phyloP scores from a whole-genome alignment of 805 yeast genomes.

The Sungouiella blattae region DNA sequence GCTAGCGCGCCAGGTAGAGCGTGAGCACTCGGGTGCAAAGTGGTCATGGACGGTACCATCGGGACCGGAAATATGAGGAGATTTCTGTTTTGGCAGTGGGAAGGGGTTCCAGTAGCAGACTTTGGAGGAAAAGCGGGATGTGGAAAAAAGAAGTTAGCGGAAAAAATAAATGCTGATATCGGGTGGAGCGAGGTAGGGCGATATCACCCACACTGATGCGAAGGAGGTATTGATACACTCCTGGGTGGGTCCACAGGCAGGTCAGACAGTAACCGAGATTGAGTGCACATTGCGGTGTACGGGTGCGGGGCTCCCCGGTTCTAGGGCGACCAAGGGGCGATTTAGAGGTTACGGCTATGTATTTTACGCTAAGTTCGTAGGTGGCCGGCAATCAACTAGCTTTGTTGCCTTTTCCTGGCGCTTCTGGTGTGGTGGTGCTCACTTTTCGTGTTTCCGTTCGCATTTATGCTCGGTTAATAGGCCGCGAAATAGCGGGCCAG shows the following conservation, averaged over 20 bases:
- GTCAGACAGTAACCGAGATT: not conserved
- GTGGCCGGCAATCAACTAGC: too few species aligned
- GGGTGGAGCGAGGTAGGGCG: constrained; percentile 4
- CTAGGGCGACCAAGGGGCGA: too few species aligned
- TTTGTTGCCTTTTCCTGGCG: too few species aligned
- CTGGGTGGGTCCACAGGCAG: constrained; percentile 4
- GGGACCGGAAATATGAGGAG: constrained; percentile 2
- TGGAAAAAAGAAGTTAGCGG: not conserved
- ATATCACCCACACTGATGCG: constrained; percentile 5
- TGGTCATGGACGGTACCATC: constrained; percentile 10
- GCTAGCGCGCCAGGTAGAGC: constrained; percentile 23
- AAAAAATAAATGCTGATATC: constrained; percentile 1
- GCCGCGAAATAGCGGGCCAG: too few species aligned
- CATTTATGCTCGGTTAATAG: too few species aligned
- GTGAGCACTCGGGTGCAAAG: constrained; percentile 13
- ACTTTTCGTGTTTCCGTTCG: too few species aligned
- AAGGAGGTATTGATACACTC: constrained; percentile 8
- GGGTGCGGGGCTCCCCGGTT: too few species aligned
- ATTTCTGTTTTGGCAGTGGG: too few species aligned
- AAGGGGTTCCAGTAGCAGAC: not conserved
- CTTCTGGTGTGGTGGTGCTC: too few species aligned
- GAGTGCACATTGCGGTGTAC: too few species aligned
- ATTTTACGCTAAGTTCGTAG: too few species aligned
- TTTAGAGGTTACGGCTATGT: too few species aligned
- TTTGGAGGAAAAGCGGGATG: not conserved